These are phyloP conservation scores for Phytopythium oedochilum DNA, from an alignment of 352 stramenopile genomes.

Conservation along the genomic window DNA sequence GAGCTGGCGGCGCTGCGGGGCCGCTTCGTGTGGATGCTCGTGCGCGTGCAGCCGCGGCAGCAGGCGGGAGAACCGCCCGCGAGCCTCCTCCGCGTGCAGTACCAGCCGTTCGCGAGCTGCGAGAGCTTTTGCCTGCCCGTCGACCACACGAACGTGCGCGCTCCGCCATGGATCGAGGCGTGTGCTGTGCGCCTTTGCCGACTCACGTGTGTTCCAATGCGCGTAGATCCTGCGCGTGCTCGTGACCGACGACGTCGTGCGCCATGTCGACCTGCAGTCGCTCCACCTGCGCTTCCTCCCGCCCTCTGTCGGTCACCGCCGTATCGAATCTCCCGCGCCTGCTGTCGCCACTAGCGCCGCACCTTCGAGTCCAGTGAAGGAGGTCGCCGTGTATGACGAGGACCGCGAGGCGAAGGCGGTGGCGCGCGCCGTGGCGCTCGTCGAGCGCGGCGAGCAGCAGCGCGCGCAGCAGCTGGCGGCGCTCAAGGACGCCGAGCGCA, in stretches of 20 bases:
- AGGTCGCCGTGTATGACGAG: slow-evolving; percentile 3
- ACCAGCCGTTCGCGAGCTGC: slow-evolving; percentile 41
- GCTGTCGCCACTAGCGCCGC: background rate
- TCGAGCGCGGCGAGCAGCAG: slow-evolving; percentile 18
- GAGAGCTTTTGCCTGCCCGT: slow-evolving; percentile 48
- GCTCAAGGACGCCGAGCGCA: slow-evolving; percentile 19
- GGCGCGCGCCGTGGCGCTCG: background rate
- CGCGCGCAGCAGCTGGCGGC: slow-evolving; percentile 19
- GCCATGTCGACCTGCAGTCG: slow-evolving; percentile 26
- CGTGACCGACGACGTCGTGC: slow-evolving; percentile 48
- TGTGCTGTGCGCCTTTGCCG: background rate
- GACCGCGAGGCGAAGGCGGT: slow-evolving; percentile 2
- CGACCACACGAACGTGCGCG: slow-evolving; percentile 48
- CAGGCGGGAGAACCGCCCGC: too few species aligned
- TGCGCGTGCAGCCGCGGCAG: slow-evolving; percentile 43
- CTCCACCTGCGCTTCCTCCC: slow-evolving; percentile 47
- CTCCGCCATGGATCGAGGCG: too few species aligned
- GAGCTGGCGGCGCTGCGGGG: slow-evolving; percentile 20
- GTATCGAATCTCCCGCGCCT: background rate
- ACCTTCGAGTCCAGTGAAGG: background rate
- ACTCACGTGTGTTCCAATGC: background rate
- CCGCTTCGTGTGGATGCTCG: slow-evolving; percentile 40
- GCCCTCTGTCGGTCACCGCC: background rate
- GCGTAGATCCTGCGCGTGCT: slow-evolving; percentile 40
- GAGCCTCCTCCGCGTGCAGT: slow-evolving; percentile 51